Evolutionary conservation across 139 green algal genomes (phyloP).

Genomic region (Picocystis salinarum): DNA sequence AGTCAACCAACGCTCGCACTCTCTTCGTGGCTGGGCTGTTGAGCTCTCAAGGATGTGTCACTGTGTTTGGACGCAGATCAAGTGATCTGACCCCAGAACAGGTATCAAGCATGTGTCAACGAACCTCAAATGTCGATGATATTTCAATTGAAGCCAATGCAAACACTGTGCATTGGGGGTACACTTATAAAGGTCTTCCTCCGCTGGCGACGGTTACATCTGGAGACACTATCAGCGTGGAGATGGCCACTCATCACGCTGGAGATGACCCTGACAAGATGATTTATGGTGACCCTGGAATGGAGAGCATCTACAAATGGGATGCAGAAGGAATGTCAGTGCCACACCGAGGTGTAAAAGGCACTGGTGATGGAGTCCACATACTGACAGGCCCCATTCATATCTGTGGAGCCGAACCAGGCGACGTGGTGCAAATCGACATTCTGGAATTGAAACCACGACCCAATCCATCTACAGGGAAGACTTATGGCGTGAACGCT

Average conservation of each 20-base stretch:
- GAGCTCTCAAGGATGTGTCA: too few relatives aligned
- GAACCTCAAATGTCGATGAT: too few relatives aligned
- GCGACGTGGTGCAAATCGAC: slow-evolving; percentile 15
- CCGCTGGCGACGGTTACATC: slow-evolving; percentile 16
- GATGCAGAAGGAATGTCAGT: neutral
- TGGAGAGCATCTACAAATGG: slow-evolving; percentile 31
- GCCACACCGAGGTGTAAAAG: neutral
- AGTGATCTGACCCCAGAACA: too few relatives aligned
- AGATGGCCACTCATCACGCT: slow-evolving; percentile 34
- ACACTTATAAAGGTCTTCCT: slow-evolving; percentile 8
- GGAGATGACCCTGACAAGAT: slow-evolving; percentile 42
- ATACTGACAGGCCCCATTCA: slow-evolving; percentile 17
- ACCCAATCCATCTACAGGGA: slow-evolving; percentile 8
- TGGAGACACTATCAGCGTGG: slow-evolving; percentile 29
- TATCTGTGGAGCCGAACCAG: slow-evolving; percentile 11
- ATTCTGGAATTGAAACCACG: slow-evolving; percentile 13
- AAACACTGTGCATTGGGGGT: slow-evolving; percentile 19
- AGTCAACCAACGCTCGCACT: too few relatives aligned
- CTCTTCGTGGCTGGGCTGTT: too few relatives aligned
- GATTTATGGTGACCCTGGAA: slow-evolving; percentile 31
- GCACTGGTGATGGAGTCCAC: slow-evolving; percentile 4
- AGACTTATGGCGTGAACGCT: slow-evolving; percentile 24
- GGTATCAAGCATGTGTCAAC: too few relatives aligned
- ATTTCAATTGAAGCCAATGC: slow-evolving; percentile 16
- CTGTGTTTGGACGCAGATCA: too few relatives aligned